Base-by-base conservation (phyloP, 179 eudicot genomes). In the Beta lomatogona region DNA sequence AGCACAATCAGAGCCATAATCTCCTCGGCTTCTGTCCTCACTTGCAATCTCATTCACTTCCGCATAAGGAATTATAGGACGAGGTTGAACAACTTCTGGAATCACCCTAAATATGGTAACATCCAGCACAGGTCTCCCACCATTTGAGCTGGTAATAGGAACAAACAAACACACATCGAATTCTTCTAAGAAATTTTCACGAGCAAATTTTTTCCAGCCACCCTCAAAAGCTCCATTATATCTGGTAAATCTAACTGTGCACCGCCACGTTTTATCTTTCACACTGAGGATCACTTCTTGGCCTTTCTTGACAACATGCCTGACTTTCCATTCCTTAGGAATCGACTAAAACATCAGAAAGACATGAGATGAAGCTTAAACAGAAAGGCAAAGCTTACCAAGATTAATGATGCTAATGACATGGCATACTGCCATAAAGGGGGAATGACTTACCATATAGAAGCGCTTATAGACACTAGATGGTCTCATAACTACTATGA, bases 51-150 rank as follows among this genome's bases (percentile, higher is more conserved):
- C 58, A 6, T 69, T 41, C 1, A 45, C 73, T 50, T 71, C 59
- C 21, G 13, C 59, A 71, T n/a, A 25, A 21, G 36, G 41, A 44
- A 63, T 57, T 18, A 76, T 19, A 3, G 22, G 59, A 45, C 44
- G 69, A 4, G 84, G 80, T 5, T 63, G 80, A 61, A 61, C 70
- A 45, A 82, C 73, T 52, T 77, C 73, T 70, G 76, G 54, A 71
- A 77, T 77, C 21, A 82, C 84, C 22, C 77, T 81, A 16, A 82
- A 82, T 70, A 82, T 77, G 84, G 31, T 77, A 28, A 82, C 84
- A n/a, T 82, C 55, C 0, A 77, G 44, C 60, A 77, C 77, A 77
- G 14, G 13, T 45, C n/a, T 76, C 14, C 77, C 80, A 19, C 59
- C 36, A 18, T 12, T 77, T 6, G 28, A 14, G 45, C 45, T 65